Evolutionary conservation across 179 eudicot genomes (phyloP).

Genomic region (Sideroxylon spinosum): DNA sequence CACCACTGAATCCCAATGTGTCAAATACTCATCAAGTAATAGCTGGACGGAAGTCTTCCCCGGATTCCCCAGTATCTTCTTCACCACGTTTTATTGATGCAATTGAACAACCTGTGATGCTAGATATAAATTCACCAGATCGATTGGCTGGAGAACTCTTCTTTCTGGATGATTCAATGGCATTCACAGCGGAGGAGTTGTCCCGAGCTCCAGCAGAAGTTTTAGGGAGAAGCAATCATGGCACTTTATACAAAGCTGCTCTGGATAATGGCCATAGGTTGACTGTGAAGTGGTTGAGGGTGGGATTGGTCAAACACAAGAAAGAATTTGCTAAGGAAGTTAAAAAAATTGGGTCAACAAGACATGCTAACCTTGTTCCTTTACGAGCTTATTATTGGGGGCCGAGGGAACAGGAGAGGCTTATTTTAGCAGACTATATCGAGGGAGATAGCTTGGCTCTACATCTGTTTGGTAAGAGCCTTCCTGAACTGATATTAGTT

Average conservation of each 20-base stretch:
- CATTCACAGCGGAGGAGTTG: slow-evolving; percentile 79
- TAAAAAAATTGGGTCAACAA: slow-evolving; percentile 66
- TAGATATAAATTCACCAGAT: slow-evolving; percentile 90
- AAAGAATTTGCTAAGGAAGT: slow-evolving; percentile 92
- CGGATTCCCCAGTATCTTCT: slow-evolving; percentile 62
- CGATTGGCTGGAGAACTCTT: slow-evolving; percentile 81
- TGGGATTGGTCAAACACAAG: slow-evolving; percentile 75
- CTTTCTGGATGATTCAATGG: slow-evolving; percentile 64
- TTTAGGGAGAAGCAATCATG: slow-evolving; percentile 92
- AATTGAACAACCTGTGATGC: slow-evolving; percentile 59
- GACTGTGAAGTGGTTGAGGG: slow-evolving; percentile 92
- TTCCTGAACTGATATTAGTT: background rate
- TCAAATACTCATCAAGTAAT: slow-evolving; percentile 35
- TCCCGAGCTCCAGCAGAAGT: slow-evolving; percentile 97
- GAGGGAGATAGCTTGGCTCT: slow-evolving; percentile 78
- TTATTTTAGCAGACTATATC: slow-evolving; percentile 73
- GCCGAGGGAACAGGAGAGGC: slow-evolving; percentile 96
- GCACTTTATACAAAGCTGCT: slow-evolving; percentile 89
- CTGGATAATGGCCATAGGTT: slow-evolving; percentile 64
- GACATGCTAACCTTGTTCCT: slow-evolving; percentile 66
- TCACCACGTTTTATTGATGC: slow-evolving; percentile 69
- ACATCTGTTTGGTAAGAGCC: slow-evolving; percentile 82
- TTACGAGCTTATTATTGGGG: slow-evolving; percentile 95
- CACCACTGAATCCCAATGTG: slow-evolving; percentile 32
- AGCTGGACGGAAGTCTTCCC: slow-evolving; percentile 64